Percentiles rank a stretch among this genome's conserved stretches.
Conservation (phyloP, 2,329 filamentous ascomycete genomes). For the Canariomyces notabilis region DNA sequence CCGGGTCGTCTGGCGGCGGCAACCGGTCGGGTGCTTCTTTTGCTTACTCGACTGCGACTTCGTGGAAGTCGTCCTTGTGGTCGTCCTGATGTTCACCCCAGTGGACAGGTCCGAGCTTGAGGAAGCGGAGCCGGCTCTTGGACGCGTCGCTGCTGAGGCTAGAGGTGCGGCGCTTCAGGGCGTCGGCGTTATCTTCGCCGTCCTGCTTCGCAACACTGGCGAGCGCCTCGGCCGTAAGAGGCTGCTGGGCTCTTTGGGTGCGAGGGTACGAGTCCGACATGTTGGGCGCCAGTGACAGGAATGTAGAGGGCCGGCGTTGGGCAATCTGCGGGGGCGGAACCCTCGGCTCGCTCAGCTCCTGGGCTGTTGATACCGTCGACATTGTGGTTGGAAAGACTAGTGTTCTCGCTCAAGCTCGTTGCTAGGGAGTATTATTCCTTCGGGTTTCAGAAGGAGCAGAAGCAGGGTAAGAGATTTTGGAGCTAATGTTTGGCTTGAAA, state of each 20-base stretch:
- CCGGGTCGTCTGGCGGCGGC: background rate
- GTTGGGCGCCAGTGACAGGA: conserved; percentile 55
- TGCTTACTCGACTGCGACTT: conserved; percentile 39
- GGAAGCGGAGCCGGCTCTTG: conserved; percentile 41
- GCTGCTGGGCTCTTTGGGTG: conserved; percentile 29
- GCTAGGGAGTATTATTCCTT: background rate
- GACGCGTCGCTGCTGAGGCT: conserved; percentile 47
- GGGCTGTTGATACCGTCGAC: conserved; percentile 18
- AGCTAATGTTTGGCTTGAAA: background rate
- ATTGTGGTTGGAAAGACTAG: conserved; percentile 7
- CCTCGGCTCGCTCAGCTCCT: conserved; percentile 20
- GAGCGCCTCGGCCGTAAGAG: conserved; percentile 30
- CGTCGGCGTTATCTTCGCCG: conserved; percentile 14
- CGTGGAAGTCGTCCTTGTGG: conserved; percentile 53
- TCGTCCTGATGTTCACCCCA: conserved; percentile 56
- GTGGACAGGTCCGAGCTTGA: conserved; percentile 62
- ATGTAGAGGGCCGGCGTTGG: conserved; percentile 35
- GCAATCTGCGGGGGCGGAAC: conserved; percentile 21
- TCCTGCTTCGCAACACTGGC: conserved; percentile 18
- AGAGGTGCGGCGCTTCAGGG: conserved; percentile 45
- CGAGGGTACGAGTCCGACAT: conserved; percentile 53
- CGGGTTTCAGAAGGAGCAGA: background rate
- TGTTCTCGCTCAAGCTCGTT: background rate
- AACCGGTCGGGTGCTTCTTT: background rate
- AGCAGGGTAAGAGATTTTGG: too few relatives aligned